Conservation (phyloP, 1,284 basidiomycete genomes). For the Trametes hirsuta region DNA sequence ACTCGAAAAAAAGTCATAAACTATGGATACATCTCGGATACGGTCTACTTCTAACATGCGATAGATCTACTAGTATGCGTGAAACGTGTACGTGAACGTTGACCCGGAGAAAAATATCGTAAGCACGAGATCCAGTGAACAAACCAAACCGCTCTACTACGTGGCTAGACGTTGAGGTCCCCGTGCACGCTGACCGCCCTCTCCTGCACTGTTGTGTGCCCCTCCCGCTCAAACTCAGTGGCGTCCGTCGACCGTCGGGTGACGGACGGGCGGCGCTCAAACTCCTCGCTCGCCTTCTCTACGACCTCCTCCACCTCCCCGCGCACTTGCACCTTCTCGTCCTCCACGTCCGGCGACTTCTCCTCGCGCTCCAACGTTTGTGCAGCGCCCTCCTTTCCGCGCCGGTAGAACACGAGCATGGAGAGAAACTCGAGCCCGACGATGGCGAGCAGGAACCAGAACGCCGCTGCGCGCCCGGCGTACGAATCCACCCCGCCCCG, state of each 20-base stretch:
- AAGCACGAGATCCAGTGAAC: background rate
- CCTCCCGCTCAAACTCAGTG: background rate
- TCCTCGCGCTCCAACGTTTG: constrained; percentile 3
- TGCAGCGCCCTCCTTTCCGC: constrained; percentile 24
- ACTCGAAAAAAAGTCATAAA: no score
- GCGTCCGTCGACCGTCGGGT: background rate
- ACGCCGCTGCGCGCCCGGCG: constrained; percentile 47
- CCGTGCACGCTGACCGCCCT: background rate
- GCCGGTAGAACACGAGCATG: constrained; percentile 43
- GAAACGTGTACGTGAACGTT: no score
- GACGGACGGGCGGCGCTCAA: background rate
- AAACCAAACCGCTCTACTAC: background rate
- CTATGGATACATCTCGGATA: no score
- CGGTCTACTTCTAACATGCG: no score
- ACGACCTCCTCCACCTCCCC: background rate
- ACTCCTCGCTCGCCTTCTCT: background rate
- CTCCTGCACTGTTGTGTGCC: constrained; percentile 5
- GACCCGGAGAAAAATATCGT: background rate
- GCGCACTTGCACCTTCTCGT: background rate
- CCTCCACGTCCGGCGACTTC: constrained; percentile 5
- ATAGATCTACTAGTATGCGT: no score
- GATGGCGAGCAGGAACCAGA: constrained; percentile 53
- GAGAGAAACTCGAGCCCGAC: constrained; percentile 38
- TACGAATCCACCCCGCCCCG: constrained; percentile 38
- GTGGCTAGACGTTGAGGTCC: constrained; percentile 9